These are phyloP conservation scores for Passiflora organensis DNA, from an alignment of 345 rosid species.

Conservation along the genomic window DNA sequence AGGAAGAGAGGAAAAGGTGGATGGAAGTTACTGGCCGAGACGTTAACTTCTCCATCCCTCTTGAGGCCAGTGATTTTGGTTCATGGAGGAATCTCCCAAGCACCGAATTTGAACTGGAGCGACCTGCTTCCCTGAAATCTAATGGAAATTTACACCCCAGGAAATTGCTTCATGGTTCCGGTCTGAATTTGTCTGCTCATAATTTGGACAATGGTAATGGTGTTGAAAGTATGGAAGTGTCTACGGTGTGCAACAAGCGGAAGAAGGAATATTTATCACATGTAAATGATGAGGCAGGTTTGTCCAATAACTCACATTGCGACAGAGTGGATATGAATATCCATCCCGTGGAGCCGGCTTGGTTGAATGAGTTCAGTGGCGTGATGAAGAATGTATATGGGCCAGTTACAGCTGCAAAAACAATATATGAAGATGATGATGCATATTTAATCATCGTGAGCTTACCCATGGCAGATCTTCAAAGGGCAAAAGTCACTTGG, in stretches of 20 bases:
- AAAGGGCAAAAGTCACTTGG: slow-evolving; percentile 84
- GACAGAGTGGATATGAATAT: slow-evolving; percentile 53
- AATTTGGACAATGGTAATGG: slow-evolving; percentile 56
- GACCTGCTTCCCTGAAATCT: slow-evolving; percentile 38
- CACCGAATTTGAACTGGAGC: slow-evolving; percentile 91
- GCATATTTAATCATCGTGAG: slow-evolving; percentile 67
- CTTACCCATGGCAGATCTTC: slow-evolving; percentile 76
- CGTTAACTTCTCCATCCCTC: slow-evolving; percentile 62
- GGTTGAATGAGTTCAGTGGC: slow-evolving; percentile 79
- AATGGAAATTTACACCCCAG: slow-evolving; percentile 38
- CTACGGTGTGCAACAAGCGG: slow-evolving; percentile 60
- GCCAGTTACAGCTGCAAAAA: slow-evolving; percentile 81
- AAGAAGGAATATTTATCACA: slow-evolving; percentile 74
- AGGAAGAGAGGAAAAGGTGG: slow-evolving; percentile 91
- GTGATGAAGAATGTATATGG: slow-evolving; percentile 73
- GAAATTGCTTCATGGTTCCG: slow-evolving; percentile 79
- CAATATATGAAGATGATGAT: slow-evolving; percentile 72
- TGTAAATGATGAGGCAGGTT: slow-evolving; percentile 52
- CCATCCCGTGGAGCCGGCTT: slow-evolving; percentile 63
- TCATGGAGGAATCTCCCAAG: slow-evolving; percentile 92
- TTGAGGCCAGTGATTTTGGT: slow-evolving; percentile 84
- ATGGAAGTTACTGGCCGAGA: slow-evolving; percentile 89
- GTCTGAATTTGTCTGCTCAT: slow-evolving; percentile 75
- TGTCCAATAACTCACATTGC: slow-evolving; percentile 40
- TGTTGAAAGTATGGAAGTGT: slow-evolving; percentile 50